Base-by-base conservation (phyloP, 1,284 basidiomycete species). In the Trametes sp. region DNA sequence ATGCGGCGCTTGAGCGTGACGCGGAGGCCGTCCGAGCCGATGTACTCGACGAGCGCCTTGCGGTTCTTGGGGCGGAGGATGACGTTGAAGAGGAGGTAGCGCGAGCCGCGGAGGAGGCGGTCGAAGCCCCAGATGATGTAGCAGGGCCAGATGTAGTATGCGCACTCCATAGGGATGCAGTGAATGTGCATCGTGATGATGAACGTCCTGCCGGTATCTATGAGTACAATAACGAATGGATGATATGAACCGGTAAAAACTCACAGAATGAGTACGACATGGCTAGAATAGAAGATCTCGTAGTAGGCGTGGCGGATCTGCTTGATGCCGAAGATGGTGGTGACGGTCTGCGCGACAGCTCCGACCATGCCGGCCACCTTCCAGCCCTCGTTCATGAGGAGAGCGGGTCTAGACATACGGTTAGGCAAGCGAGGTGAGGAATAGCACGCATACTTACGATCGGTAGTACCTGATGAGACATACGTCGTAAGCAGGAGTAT, bases 61-160 rank as follows among this genome's bases (percentile, higher is more conserved):
- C 69, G 62, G 59, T 72, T 29, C 65, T 64, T 70, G 54, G 65
- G 72, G 28, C 70, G 63, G 54, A 69, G 61, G 69, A 76, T 60
- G 67, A 77, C 65, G 73, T 82, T 81, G 66, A 78, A 63, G 57
- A 80, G 55, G 52, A 79, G 31, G 54, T 80, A 70, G 38, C 79
- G 75, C 8, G 70, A 28, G 13, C 72, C 51, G 16, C 79, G 75
- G 54, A 76, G 59, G n/a, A 77, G 42, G 8, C 82, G 75, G 65
- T 83, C 81, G 44, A 81, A 69, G 16, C 73, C 78, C 82, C 82
- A 83, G 46, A 81, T 68, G 61, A 78, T 75, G 75, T 77, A 76
- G 41, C 73, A 73, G n/a, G 78, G 77, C 75, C 75, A 74, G 56
- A 74, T 51, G 59, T 71, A 73, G 49, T 65, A 66, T 54, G 65